phyloP scores from a whole-genome alignment of 1,139 yeast genomes.

The Yamadazyma aaseri region DNA sequence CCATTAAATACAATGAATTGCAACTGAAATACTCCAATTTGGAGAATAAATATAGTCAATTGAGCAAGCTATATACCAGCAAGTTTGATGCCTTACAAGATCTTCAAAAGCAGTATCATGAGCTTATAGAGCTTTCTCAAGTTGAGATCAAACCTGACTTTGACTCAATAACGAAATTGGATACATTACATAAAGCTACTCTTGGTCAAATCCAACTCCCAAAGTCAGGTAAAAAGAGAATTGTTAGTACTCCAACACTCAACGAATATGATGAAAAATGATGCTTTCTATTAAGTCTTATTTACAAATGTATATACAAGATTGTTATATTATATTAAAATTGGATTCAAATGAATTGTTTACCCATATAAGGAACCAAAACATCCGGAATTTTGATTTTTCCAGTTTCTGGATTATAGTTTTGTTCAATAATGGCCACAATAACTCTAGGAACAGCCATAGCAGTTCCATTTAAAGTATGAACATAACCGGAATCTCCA shows the following conservation, averaged over 20 bases:
- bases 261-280: conserved; percentile 2
- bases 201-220: conserved; percentile 20
- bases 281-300: no score
- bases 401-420: conserved; percentile 59
- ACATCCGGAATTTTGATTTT: conserved; percentile 68
- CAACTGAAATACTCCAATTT: conserved; percentile 19
- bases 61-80: conserved; percentile 24
- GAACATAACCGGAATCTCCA: conserved; percentile 52
- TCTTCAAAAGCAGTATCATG: conserved; percentile 26
- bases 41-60: conserved; percentile 16
- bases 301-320: no score
- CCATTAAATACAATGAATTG: conserved; percentile 10
- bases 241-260: conserved; percentile 31
- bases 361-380: conserved; percentile 68
- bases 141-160: conserved; percentile 4
- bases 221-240: conserved; percentile 21
- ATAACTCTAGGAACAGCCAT: conserved; percentile 93
- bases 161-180: conserved; percentile 23
- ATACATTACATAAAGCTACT: conserved; percentile 29
- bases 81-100: conserved; percentile 25
- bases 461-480: conserved; percentile 94
- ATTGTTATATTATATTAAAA: no score
- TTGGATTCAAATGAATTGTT: conserved; percentile 34
- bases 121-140: conserved; percentile 16
- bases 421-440: conserved; percentile 83